Conservation (phyloP, 768 basidiomycete species). For the Serendipita sp. region DNA sequence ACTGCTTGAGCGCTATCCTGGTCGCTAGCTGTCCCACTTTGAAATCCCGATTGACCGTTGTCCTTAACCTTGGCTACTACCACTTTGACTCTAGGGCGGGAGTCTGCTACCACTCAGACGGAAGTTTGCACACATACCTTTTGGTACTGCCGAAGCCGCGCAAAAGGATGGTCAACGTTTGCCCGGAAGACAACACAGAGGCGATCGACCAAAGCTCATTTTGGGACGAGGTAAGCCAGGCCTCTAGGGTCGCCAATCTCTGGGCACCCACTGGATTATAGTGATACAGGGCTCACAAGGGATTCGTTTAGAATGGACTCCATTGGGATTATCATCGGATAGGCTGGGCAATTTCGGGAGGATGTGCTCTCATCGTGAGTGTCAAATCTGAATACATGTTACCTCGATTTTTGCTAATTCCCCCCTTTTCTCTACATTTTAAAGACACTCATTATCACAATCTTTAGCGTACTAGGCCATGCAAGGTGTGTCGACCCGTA, state of each 20-base stretch:
- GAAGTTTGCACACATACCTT: too few relatives aligned
- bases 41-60: too few relatives aligned
- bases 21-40: too few relatives aligned
- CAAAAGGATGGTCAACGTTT: background rate
- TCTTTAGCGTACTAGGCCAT: constrained; percentile 11
- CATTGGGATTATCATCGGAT: constrained; percentile 31
- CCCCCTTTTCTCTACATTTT: background rate
- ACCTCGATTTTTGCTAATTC: background rate
- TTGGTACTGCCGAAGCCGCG: too few relatives aligned
- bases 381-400: constrained; percentile 5
- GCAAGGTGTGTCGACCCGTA: constrained; percentile 7
- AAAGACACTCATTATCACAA: constrained; percentile 21
- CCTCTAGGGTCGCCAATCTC: too few relatives aligned
- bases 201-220: constrained; percentile 44
- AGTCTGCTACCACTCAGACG: too few relatives aligned
- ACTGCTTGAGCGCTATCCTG: background rate
- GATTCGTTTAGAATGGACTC: constrained; percentile 3
- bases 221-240: constrained; percentile 26
- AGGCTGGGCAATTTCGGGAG: constrained; percentile 60
- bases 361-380: constrained; percentile 39
- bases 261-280: background rate
- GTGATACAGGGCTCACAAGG: background rate
- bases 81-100: too few relatives aligned
- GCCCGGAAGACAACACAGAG: constrained; percentile 23
- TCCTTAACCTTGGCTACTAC: too few relatives aligned